These are phyloP conservation scores for Suaeda aralocaspica DNA, from an alignment of 148 eudicot genomes.

Conservation along the genomic window DNA sequence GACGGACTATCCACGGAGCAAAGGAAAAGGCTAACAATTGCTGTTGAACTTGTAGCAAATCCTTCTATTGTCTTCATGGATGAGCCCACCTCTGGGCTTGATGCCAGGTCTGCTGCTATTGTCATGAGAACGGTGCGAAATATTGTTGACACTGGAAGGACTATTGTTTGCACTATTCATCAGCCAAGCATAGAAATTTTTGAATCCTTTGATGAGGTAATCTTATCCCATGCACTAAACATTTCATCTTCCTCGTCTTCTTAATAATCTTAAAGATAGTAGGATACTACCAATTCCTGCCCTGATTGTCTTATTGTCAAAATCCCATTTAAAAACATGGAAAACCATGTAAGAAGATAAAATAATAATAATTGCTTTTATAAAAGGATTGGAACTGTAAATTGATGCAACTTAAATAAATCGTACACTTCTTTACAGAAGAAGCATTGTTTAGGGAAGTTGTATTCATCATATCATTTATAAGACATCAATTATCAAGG, in stretches of 20 bases:
- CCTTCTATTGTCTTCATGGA: slow-evolving; percentile 99
- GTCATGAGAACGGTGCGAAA: slow-evolving; percentile 98
- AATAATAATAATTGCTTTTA: not conserved
- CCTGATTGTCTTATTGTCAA: not conserved
- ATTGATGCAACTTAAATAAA: not conserved
- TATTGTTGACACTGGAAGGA: slow-evolving; percentile 90
- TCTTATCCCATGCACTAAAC: not conserved
- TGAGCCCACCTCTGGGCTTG: slow-evolving; percentile 97
- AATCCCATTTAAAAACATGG: not conserved
- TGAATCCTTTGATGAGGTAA: slow-evolving; percentile 97
- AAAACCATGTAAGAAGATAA: not conserved
- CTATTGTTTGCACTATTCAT: slow-evolving; percentile 97
- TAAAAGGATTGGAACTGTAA: not conserved
- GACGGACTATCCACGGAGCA: slow-evolving; percentile 94
- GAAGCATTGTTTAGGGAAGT: not conserved
- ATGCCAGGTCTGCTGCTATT: slow-evolving; percentile 97
- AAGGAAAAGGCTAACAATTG: slow-evolving; percentile 89
- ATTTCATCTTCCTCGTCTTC: not conserved
- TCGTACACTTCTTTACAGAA: not conserved
- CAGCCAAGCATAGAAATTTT: slow-evolving; percentile 97
- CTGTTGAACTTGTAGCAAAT: slow-evolving; percentile 95
- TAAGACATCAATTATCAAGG: no score
- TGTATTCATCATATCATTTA: not conserved
- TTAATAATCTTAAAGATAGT: not conserved
- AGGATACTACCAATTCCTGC: not conserved